A percentile compares a stretch with the other conserved stretches of the same genome.
Evolutionary conservation across 1,284 basidiomycete genomes (phyloP).

Genomic region (Sporisorium scitamineum): DNA sequence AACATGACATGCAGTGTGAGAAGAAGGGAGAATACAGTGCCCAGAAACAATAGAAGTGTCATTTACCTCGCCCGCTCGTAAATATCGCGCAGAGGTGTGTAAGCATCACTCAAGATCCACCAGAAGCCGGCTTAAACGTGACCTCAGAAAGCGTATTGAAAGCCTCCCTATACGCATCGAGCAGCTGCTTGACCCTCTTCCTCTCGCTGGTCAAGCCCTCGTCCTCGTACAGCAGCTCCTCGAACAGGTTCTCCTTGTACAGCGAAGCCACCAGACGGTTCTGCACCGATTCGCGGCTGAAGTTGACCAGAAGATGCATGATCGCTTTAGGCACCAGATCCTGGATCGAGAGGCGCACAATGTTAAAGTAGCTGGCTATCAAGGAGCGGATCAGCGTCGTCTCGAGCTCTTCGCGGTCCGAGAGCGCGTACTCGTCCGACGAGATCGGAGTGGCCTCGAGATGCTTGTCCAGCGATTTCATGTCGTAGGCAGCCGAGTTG

Average conservation of each 20-base stretch:
- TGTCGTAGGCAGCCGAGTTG: conserved; percentile 89
- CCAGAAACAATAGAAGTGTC: not conserved
- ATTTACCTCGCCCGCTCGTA: not conserved
- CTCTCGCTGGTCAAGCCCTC: conserved; percentile 93
- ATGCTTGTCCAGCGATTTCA: conserved; percentile 97
- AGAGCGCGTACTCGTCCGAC: conserved; percentile 73
- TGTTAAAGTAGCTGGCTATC: conserved; percentile 94
- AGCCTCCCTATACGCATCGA: conserved; percentile 97
- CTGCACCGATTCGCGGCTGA: conserved; percentile 95
- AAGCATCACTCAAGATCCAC: not conserved
- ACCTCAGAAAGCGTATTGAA: conserved; percentile 73
- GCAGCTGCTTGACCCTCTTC: conserved; percentile 88
- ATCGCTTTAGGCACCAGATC: conserved; percentile 89
- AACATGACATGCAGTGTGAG: not conserved
- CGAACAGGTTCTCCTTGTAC: conserved; percentile 85
- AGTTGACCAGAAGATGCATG: conserved; percentile 84
- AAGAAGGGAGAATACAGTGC: not conserved
- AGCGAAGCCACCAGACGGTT: conserved; percentile 90
- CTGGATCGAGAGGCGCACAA: conserved; percentile 95
- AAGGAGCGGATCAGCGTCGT: conserved; percentile 92
- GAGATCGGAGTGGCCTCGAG: conserved; percentile 75
- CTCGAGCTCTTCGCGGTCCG: conserved; percentile 92
- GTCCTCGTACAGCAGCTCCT: conserved; percentile 92
- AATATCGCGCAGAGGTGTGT: not conserved
- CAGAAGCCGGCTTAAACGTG: conserved; percentile 52